Percentiles rank a stretch among this genome's conserved stretches.
Conservation (phyloP, 2,329 filamentous ascomycete species). For the Calonectria hawksworthii region DNA sequence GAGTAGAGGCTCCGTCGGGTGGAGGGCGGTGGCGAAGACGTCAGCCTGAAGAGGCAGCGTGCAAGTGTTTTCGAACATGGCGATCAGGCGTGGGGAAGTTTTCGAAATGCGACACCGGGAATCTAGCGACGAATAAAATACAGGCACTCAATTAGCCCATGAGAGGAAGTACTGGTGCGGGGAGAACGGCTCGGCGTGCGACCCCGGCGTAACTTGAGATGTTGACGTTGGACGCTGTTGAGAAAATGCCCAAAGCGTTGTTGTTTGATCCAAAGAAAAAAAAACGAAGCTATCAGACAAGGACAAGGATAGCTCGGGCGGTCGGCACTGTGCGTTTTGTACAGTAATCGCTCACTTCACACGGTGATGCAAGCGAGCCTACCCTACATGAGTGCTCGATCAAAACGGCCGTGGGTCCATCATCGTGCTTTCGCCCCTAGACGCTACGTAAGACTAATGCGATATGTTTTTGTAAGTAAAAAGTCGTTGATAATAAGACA, state of each 20-base stretch:
- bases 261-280: slow-evolving; percentile 6
- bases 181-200: neutral
- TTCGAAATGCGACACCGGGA: slow-evolving; percentile 1
- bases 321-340: neutral
- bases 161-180: neutral
- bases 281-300: slow-evolving; percentile 6
- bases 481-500: neutral
- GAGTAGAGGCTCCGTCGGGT: slow-evolving; percentile 86
- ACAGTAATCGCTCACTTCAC: neutral
- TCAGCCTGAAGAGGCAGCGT: slow-evolving; percentile 88
- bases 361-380: neutral
- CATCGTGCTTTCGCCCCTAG: neutral
- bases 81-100: neutral
- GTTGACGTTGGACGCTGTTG: neutral
- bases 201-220: neutral
- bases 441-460: neutral
- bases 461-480: neutral
- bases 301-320: slow-evolving; percentile 8
- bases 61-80: slow-evolving; percentile 93
- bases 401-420: neutral
- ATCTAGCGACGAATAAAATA: neutral
- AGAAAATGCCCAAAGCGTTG: neutral
- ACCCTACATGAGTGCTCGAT: neutral
- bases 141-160: slow-evolving; percentile 21
- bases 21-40: slow-evolving; percentile 89